phyloP scores from a whole-genome alignment of 2,329 filamentous ascomycete genomes.

The Talaromyces sp. region DNA sequence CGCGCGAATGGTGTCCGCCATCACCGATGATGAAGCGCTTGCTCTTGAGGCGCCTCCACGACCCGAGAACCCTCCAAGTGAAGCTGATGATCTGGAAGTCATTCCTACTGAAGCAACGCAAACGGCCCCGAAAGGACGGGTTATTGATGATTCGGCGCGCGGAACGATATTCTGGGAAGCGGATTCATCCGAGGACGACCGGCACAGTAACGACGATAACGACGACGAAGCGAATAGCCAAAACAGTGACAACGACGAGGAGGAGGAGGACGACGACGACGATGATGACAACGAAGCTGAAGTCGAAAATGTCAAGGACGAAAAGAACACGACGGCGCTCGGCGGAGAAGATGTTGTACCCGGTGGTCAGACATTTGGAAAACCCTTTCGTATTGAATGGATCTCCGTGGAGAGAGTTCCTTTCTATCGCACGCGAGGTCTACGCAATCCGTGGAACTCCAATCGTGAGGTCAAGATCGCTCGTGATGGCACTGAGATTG shows the following conservation, averaged over 20 bases:
- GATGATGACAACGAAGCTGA: constrained; percentile 30
- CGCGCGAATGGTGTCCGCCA: constrained; percentile 81
- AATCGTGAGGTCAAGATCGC: constrained; percentile 96
- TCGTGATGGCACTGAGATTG: constrained; percentile 87
- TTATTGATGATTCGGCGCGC: constrained; percentile 89
- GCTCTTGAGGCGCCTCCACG: constrained; percentile 69
- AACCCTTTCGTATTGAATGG: constrained; percentile 90
- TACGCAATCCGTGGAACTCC: constrained; percentile 92
- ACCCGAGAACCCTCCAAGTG: constrained; percentile 55
- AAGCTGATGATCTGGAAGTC: constrained; percentile 70
- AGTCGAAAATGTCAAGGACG: constrained; percentile 29
- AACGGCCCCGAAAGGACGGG: constrained; percentile 74
- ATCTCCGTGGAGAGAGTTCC: constrained; percentile 77
- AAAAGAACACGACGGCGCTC: constrained; percentile 51
- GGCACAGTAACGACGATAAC: constrained; percentile 24
- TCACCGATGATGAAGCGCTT: constrained; percentile 71
- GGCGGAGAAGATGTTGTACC: constrained; percentile 39
- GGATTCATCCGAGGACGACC: constrained; percentile 58
- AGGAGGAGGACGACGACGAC: constrained; percentile 16
- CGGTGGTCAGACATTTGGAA: constrained; percentile 71
- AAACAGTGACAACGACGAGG: constrained; percentile 31
- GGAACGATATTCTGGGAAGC: constrained; percentile 97
- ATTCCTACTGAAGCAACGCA: constrained; percentile 77
- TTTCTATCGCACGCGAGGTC: constrained; percentile 81
- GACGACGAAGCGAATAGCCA: constrained; percentile 54